Evolutionary conservation across 192 early-diverging fungal species (phyloP).

Genomic region (Umbelopsis ramanniana): DNA sequence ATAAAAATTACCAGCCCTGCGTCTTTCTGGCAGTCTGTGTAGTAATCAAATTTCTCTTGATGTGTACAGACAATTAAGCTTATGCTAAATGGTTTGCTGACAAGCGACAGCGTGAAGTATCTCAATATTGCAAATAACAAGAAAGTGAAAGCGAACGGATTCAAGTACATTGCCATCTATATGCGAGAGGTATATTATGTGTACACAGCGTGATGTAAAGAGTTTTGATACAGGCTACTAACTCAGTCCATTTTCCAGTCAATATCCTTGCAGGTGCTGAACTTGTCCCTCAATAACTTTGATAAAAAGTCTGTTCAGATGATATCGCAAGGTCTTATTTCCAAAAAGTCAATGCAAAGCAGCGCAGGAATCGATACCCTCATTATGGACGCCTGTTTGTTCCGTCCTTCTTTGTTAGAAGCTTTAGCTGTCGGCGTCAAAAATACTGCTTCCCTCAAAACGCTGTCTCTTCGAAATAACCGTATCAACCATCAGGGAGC

Average conservation of each 20-base stretch:
- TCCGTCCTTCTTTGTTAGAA: constrained; percentile 27
- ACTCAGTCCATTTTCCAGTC: constrained; percentile 45
- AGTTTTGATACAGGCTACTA: not conserved
- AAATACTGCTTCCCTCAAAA: constrained; percentile 40
- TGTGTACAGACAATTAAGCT: constrained; percentile 60
- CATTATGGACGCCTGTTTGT: constrained; percentile 29
- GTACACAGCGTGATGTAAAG: not conserved
- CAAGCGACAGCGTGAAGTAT: constrained; percentile 65
- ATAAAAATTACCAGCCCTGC: not conserved
- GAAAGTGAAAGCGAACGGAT: constrained; percentile 67
- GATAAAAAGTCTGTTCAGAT: constrained; percentile 72
- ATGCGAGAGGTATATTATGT: constrained; percentile 62
- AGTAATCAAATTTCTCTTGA: not conserved
- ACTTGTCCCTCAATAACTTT: constrained; percentile 70
- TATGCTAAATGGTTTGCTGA: constrained; percentile 72
- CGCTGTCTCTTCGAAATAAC: constrained; percentile 52
- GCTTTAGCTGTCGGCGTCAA: constrained; percentile 46
- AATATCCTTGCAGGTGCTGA: constrained; percentile 62
- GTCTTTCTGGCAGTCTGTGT: not conserved
- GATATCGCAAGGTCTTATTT: constrained; percentile 54
- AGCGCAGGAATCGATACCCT: constrained; percentile 16
- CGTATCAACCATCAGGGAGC: constrained; percentile 51
- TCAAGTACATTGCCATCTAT: constrained; percentile 76
- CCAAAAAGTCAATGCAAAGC: constrained; percentile 21
- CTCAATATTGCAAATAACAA: constrained; percentile 78